A percentile compares a stretch with the other conserved stretches of the same genome.
These are phyloP conservation scores for Cyanodermella asteris DNA, from an alignment of 2,329 filamentous ascomycete species.

Conservation along the genomic window DNA sequence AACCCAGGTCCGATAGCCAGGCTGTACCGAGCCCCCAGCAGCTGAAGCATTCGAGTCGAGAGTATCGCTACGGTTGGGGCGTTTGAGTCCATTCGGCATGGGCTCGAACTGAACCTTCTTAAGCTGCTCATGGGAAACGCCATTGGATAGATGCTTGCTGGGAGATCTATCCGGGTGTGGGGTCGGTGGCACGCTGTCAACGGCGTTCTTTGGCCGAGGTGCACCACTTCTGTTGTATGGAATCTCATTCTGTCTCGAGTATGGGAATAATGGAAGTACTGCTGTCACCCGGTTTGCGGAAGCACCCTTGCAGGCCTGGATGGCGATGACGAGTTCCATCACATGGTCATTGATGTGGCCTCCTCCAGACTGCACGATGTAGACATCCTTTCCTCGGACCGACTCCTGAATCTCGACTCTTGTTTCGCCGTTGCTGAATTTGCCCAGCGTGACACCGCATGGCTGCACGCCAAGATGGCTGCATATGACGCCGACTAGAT, in stretches of 20 bases:
- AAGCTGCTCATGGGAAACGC: slow-evolving; percentile 52
- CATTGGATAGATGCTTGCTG: slow-evolving; percentile 42
- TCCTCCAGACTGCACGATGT: slow-evolving; percentile 87
- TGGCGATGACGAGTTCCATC: slow-evolving; percentile 91
- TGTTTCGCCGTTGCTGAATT: slow-evolving; percentile 90
- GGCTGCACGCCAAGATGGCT: slow-evolving; percentile 70
- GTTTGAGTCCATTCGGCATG: too few relatives aligned
- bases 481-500: slow-evolving; percentile 70
- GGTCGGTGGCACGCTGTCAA: slow-evolving; percentile 70
- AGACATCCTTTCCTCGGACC: slow-evolving; percentile 94
- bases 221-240: slow-evolving; percentile 93
- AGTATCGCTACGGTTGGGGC: slow-evolving; percentile 17
- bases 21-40: slow-evolving; percentile 23
- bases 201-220: slow-evolving; percentile 51
- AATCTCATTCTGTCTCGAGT: slow-evolving; percentile 86
- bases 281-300: slow-evolving; percentile 85
- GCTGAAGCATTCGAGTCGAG: slow-evolving; percentile 8
- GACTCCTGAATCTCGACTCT: slow-evolving; percentile 91
- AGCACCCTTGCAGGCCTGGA: slow-evolving; percentile 90
- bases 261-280: slow-evolving; percentile 86
- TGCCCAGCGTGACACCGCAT: slow-evolving; percentile 63
- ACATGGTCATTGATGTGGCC: slow-evolving; percentile 90
- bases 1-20: slow-evolving; percentile 96
- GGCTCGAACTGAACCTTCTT: slow-evolving; percentile 39
- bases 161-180: slow-evolving; percentile 51